These are phyloP conservation scores for Coemansia sp. DNA, from an alignment of 192 early-diverging fungal genomes.

Conservation along the genomic window DNA sequence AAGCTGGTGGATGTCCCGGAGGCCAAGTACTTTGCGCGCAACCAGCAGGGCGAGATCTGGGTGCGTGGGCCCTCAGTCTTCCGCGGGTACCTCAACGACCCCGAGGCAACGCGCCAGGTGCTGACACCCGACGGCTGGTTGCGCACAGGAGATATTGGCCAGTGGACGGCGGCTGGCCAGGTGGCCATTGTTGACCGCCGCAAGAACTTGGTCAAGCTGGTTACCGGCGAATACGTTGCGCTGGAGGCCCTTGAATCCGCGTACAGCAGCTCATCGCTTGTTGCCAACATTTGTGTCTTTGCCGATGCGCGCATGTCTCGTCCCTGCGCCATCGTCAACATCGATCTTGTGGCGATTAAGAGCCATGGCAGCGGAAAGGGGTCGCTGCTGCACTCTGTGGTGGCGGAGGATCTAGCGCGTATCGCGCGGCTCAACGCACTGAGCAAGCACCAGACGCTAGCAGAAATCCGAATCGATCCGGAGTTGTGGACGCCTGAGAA, in stretches of 20 bases:
- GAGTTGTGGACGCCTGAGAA: slow-evolving; percentile 94
- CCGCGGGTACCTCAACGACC: slow-evolving; percentile 77
- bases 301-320: slow-evolving; percentile 69
- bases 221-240: slow-evolving; percentile 91
- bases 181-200: slow-evolving; percentile 86
- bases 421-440: slow-evolving; percentile 69
- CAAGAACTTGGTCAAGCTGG: slow-evolving; percentile 93
- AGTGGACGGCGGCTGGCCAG: slow-evolving; percentile 76
- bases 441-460: slow-evolving; percentile 72
- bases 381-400: neutral
- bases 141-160: slow-evolving; percentile 87
- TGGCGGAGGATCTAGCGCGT: slow-evolving; percentile 24
- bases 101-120: slow-evolving; percentile 63
- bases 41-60: slow-evolving; percentile 79
- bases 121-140: slow-evolving; percentile 83
- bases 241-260: slow-evolving; percentile 91
- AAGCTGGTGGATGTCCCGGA: slow-evolving; percentile 77
- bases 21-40: slow-evolving; percentile 63
- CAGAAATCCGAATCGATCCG: slow-evolving; percentile 61
- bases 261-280: slow-evolving; percentile 72
- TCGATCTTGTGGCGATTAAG: slow-evolving; percentile 29
- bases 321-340: slow-evolving; percentile 77
- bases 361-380: neutral
- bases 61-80: slow-evolving; percentile 81
- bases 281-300: slow-evolving; percentile 78